Evolutionary conservation across 371 early-diverging fungal species (phyloP), one percentile per base, ranked within the genome.

Genomic region (Mucor saturninus): DNA sequence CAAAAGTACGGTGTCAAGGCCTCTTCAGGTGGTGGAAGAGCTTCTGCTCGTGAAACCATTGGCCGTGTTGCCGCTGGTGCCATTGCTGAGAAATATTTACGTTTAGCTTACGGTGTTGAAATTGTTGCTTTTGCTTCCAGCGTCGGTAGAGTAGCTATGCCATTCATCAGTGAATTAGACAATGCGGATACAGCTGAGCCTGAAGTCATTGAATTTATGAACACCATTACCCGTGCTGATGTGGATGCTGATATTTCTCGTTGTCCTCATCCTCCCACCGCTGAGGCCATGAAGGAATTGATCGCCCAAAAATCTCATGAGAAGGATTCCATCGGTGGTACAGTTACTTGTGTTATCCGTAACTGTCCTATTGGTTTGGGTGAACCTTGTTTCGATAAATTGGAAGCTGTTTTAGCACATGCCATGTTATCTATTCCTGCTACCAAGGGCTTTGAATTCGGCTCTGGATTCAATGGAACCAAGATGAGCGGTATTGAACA

Each of bases 351-450:
- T 75, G 96, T 98, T 37, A 93, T 98, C 72, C 88, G 98, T 53
- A 93, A 94, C 62, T 88, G 90, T 32, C 98, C 98, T 11, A 70
- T 86, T 13, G 98, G 98, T n/a, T 81, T 98, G 56, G 98, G 98
- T 54, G 98, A 98, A 73, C 98, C 98, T 8, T 93, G 95, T 76
- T 98, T 98, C 69, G 98, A 98, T 76, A 98, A 98, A 73, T 81
- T 97, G 37, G 97, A 98, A 74, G 98, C 98, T n/a, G 75, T 89
- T 62, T 81, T 98, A 54, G 98, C 98, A 7, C 98, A 98, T 68
- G 98, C 98, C n/a, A 98, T 98, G 98, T 78, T 98, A 59, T 96
- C 96, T 29, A 96, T 98, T 57, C 98, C 98, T 15, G 97, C 98
- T 8, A 98, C 98, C 13, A 98, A 98, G 74, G 95, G 94, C 5